These are phyloP conservation scores for Candida ovalis DNA, from an alignment of 805 yeast genomes.

Conservation along the genomic window DNA sequence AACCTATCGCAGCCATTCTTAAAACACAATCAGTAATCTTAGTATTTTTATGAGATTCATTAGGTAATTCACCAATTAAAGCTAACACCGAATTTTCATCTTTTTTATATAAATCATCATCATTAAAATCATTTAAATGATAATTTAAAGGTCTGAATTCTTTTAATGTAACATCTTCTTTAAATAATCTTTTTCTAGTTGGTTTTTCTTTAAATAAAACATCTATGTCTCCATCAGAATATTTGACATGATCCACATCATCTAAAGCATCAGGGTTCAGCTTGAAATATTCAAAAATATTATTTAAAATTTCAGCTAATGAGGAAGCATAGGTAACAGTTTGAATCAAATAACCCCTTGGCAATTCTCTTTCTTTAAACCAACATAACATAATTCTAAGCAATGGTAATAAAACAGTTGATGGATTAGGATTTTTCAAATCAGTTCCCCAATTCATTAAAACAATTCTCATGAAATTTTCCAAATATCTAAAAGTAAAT, in stretches of 20 bases:
- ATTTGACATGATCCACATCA: constrained; percentile 2
- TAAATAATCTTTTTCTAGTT: constrained; percentile 48
- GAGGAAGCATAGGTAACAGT: constrained; percentile 14
- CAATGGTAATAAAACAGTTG: constrained; percentile 32
- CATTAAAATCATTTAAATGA: constrained; percentile 60
- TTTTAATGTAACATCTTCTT: constrained; percentile 60
- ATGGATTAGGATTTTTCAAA: constrained; percentile 15
- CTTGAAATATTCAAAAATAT: constrained; percentile 13
- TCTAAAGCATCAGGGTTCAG: constrained; percentile 6
- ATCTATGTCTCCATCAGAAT: not conserved
- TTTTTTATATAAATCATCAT: constrained; percentile 40
- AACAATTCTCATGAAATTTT: constrained; percentile 28
- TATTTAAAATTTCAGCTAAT: constrained; percentile 21
- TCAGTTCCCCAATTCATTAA: constrained; percentile 22
- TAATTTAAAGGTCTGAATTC: constrained; percentile 56
- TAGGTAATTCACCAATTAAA: constrained; percentile 32
- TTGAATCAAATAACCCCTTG: constrained; percentile 29
- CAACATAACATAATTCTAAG: constrained; percentile 53
- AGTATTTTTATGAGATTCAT: constrained; percentile 22
- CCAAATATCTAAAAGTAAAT: constrained; percentile 40
- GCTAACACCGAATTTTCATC: constrained; percentile 29
- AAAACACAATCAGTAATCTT: constrained; percentile 30
- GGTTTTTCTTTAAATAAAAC: constrained; percentile 33
- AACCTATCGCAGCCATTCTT: constrained; percentile 34
- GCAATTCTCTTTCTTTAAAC: constrained; percentile 48